These are phyloP conservation scores for Alternaria triticimaculans DNA, from an alignment of 2,329 filamentous ascomycete species.

Conservation along the genomic window DNA sequence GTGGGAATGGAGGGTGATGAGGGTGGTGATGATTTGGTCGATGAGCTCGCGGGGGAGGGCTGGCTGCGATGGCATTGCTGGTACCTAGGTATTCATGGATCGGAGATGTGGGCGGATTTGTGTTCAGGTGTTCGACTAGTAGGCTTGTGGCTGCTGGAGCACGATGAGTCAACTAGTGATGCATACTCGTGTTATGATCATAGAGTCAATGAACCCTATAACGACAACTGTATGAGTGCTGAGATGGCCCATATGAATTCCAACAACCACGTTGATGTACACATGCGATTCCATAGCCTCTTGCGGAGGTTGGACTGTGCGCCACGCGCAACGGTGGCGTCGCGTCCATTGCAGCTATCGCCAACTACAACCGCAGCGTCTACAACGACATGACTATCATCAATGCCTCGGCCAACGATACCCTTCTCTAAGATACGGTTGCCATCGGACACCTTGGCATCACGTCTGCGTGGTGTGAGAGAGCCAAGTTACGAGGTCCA, in stretches of 20 bases:
- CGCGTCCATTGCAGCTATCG: neutral
- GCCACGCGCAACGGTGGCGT: conserved; percentile 1
- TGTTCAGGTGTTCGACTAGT: neutral
- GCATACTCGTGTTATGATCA: neutral
- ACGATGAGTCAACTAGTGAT: neutral
- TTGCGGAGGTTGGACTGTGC: neutral
- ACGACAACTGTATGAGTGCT: neutral
- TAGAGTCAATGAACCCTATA: neutral
- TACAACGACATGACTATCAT: neutral
- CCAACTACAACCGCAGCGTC: neutral
- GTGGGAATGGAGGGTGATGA: conserved; percentile 3
- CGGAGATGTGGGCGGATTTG: neutral
- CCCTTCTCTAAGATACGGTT: neutral
- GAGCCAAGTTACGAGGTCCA: neutral
- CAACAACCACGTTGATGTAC: neutral
- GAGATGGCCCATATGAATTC: neutral
- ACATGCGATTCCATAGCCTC: neutral
- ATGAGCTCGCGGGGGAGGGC: conserved; percentile 7
- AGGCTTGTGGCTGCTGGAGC: neutral
- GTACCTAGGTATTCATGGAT: neutral
- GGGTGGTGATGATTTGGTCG: conserved; percentile 6
- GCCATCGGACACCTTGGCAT: neutral
- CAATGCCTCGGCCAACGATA: conserved; percentile 2
- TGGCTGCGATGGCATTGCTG: neutral
- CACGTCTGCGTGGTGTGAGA: conserved; percentile 4